phyloP scores from a whole-genome alignment of 768 basidiomycete species.

The Mycena vulgaris region DNA sequence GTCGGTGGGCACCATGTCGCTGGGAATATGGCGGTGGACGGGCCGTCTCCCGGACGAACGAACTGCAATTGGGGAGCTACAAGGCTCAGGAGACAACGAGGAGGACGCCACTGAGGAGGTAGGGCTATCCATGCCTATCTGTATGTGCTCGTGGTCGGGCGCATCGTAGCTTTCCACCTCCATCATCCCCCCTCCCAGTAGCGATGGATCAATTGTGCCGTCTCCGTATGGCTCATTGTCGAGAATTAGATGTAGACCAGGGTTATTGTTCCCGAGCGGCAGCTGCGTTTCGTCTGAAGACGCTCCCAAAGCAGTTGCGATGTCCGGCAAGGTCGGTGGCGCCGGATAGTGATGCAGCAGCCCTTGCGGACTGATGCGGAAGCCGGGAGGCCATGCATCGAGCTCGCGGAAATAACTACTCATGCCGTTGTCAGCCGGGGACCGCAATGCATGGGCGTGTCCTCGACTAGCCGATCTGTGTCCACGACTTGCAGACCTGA shows the following conservation, averaged over 20 bases:
- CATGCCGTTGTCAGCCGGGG: neutral
- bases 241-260: neutral
- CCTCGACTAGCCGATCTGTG: neutral
- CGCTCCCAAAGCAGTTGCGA: neutral
- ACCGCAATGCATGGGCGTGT: neutral
- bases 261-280: neutral
- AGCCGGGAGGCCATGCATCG: neutral
- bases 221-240: conserved; percentile 24
- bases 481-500: neutral
- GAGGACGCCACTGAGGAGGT: conserved; percentile 8
- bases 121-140: conserved; percentile 1
- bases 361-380: neutral
- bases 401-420: neutral
- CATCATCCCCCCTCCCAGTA: conserved; percentile 16
- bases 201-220: conserved; percentile 29
- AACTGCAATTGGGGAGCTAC: neutral
- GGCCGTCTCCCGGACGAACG: neutral
- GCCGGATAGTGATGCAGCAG: neutral
- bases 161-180: neutral
- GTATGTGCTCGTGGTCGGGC: neutral
- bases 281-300: neutral
- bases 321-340: neutral
- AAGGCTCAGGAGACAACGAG: neutral
- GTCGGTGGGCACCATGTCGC: conserved; percentile 16
- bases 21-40: neutral